Base-by-base conservation (phyloP, 768 basidiomycete species). In the Lactarius sp. region DNA sequence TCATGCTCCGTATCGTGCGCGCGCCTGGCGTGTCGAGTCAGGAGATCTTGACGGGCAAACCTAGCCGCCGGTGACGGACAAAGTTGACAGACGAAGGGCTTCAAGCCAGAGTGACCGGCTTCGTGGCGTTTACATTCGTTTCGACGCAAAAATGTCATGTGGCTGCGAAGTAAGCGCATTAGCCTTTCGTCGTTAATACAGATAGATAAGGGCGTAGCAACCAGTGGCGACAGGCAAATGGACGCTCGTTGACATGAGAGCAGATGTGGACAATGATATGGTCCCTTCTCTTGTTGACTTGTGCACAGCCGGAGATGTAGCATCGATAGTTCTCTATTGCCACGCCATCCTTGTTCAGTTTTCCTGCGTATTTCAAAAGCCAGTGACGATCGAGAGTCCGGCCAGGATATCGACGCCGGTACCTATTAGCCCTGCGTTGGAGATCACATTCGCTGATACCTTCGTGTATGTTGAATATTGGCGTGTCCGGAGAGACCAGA, bases 81-180 rank as follows among this genome's bases (percentile, higher is more conserved):
- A 44, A 84, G 73, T 55, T 77, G 69, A 62, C 88, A 90, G 22
- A 75, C 74, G 66, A 81, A 87, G 7, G 87, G 87, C 62, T 85
- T 80, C 46, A 67, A 70, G 14, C 83, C 84, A 12, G 76, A 80
- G 69, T 90, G 87, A 63, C 82, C 84, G 14, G 83, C 77, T 71
- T 87, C 86, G 64, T 90, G 88, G 33, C 88, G 82, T 70, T 87
- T 88, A 75, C 85, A 87, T 71, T 90, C 87, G 69, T 90, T 88
- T 72, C 85, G 88, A 62, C 88, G 84, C 62, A 87, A 70, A 75
- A 89, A 90, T 13, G 83, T 77, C 62, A 85, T 77, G 3, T 81
- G 72, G 70, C 88, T 89, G 56, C 33, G 9, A 59, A 69, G 59
- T 60, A 20, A n/a, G 39, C 20, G 18, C 4, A 59, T 73, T 52